Evolutionary conservation across 2,329 filamentous ascomycete genomes (phyloP).

Genomic region (Shiraia bambusicola): DNA sequence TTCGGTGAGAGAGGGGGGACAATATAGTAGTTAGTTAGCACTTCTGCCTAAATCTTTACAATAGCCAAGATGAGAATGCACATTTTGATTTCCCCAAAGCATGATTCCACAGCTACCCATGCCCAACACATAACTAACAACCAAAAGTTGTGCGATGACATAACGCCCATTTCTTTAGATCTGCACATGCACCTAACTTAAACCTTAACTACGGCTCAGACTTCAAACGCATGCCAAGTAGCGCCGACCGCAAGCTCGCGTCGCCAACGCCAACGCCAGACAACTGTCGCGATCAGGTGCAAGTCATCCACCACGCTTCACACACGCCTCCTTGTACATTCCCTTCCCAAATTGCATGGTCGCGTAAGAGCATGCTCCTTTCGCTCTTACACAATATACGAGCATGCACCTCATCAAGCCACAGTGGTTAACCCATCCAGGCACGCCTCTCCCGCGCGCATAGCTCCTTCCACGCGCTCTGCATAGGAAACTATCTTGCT

Average conservation of each 20-base stretch:
- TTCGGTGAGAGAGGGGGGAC: too few species aligned
- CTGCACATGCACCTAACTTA: conserved; percentile 36
- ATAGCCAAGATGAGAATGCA: too few species aligned
- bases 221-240: conserved; percentile 30
- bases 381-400: conserved; percentile 19
- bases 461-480: conserved; percentile 3
- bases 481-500: conserved; percentile 7
- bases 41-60: too few species aligned
- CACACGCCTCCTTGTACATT: conserved; percentile 7
- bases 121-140: too few species aligned
- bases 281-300: conserved; percentile 33
- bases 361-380: conserved; percentile 28
- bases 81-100: too few species aligned
- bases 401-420: conserved; percentile 76
- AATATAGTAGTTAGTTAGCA: too few species aligned
- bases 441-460: conserved; percentile 49
- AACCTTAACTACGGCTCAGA: conserved; percentile 34
- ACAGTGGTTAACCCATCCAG: conserved; percentile 92
- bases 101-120: too few species aligned
- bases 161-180: conserved; percentile 21
- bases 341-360: conserved; percentile 19
- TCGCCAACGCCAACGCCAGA: conserved; percentile 31
- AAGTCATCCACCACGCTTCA: conserved; percentile 14
- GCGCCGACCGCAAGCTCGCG: conserved; percentile 33
- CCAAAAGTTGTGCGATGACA: conserved; percentile 1